Conservation (phyloP, 257 asterid genomes). For the Scutellaria baicalensis region DNA sequence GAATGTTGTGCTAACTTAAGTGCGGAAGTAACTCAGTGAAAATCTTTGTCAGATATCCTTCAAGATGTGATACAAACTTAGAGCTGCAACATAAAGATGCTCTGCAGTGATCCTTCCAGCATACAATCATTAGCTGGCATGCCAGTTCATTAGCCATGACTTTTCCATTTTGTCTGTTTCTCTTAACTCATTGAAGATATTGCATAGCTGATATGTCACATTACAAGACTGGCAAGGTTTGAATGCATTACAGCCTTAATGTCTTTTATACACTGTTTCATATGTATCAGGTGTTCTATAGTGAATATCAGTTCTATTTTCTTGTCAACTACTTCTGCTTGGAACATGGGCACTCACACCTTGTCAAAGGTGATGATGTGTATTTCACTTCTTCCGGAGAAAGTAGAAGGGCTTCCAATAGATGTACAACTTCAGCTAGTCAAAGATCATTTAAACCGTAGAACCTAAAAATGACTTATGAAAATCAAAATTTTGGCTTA, state of each 20-base stretch:
- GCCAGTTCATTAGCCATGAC: neutral
- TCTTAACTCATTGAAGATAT: constrained; percentile 56
- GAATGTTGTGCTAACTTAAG: neutral
- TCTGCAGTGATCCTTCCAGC: neutral
- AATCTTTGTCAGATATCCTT: neutral
- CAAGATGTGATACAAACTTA: neutral
- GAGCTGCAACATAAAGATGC: neutral
- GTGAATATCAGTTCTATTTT: neutral
- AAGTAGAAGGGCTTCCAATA: neutral
- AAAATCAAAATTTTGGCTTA: neutral
- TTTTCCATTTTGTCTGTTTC: neutral
- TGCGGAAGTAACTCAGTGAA: neutral
- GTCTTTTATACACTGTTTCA: neutral
- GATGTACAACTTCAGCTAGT: neutral
- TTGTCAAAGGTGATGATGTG: neutral
- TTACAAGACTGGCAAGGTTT: constrained; percentile 91
- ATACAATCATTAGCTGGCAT: constrained; percentile 1
- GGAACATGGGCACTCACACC: neutral
- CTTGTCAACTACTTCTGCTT: neutral
- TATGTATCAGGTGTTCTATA: neutral
- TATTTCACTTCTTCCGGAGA: neutral
- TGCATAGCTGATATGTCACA: constrained; percentile 98
- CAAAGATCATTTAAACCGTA: neutral
- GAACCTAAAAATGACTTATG: neutral
- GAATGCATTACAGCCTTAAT: constrained; percentile 4